These are phyloP conservation scores for Euphorbia schlechtendalii DNA, from an alignment of 441 rosid genomes.

Conservation along the genomic window DNA sequence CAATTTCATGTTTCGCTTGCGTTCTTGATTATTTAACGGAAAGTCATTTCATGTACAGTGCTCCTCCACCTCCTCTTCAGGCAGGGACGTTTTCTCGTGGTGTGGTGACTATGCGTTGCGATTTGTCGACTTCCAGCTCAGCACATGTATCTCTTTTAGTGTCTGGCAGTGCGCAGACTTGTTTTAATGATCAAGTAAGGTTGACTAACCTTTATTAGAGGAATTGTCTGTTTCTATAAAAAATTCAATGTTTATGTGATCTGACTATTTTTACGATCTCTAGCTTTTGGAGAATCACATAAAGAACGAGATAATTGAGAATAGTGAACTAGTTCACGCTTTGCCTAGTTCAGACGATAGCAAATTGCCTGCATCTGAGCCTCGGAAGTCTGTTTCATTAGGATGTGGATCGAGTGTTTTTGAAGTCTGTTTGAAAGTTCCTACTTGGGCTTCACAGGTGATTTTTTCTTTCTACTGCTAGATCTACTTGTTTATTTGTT, in stretches of 20 bases:
- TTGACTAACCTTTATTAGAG: slow-evolving; percentile 3
- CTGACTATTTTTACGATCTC: slow-evolving; percentile 4
- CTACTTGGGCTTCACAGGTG: slow-evolving; percentile 98
- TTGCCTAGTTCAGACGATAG: slow-evolving; percentile 49
- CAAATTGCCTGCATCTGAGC: slow-evolving; percentile 50
- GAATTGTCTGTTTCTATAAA: slow-evolving; percentile 8
- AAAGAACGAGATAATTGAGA: slow-evolving; percentile 82
- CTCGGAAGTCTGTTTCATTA: slow-evolving; percentile 81
- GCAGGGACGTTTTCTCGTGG: slow-evolving; percentile 98
- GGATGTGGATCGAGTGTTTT: slow-evolving; percentile 94
- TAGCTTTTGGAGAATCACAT: slow-evolving; percentile 96
- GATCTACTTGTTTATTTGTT: neutral
- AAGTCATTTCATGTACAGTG: slow-evolving; percentile 44
- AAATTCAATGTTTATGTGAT: neutral
- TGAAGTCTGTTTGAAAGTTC: slow-evolving; percentile 92
- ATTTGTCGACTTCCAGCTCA: slow-evolving; percentile 76
- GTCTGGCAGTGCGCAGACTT: slow-evolving; percentile 97
- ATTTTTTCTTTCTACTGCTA: slow-evolving; percentile 16
- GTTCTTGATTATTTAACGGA: neutral
- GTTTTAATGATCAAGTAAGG: slow-evolving; percentile 96
- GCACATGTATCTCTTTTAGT: slow-evolving; percentile 91
- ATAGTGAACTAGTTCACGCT: slow-evolving; percentile 66
- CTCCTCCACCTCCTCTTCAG: slow-evolving; percentile 98
- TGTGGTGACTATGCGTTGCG: slow-evolving; percentile 97
- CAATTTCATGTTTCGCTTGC: slow-evolving; percentile 1